Conservation (phyloP, 805 yeast genomes). For the Sugiyamaella boreocaroliniensis region DNA sequence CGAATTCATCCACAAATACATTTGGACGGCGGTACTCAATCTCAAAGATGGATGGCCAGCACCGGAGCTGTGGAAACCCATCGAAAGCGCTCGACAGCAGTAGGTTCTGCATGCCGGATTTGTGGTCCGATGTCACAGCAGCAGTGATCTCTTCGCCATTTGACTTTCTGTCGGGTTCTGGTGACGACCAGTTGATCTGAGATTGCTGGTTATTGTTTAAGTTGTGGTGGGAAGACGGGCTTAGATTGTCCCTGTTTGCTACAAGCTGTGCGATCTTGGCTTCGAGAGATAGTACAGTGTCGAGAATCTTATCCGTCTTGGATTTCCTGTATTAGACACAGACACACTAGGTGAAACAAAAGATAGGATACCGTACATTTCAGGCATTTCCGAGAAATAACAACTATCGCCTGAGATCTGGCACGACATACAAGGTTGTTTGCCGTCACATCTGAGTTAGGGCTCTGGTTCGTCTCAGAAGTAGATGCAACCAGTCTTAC, state of each 20-base stretch:
- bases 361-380: background rate
- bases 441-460: slow-evolving; percentile 8
- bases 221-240: background rate
- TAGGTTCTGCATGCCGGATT: slow-evolving; percentile 8
- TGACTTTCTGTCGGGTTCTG: background rate
- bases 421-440: slow-evolving; percentile 8
- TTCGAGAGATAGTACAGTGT: slow-evolving; percentile 2
- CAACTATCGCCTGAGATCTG: slow-evolving; percentile 5
- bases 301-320: slow-evolving; percentile 8
- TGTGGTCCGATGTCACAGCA: slow-evolving; percentile 7
- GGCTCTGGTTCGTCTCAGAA: background rate
- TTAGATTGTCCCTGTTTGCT: background rate
- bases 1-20: background rate
- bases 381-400: slow-evolving; percentile 5
- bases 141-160: slow-evolving; percentile 2
- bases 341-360: no score
- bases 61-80: slow-evolving; percentile 2
- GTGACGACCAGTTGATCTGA: background rate
- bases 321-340: slow-evolving; percentile 4
- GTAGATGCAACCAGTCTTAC: background rate
- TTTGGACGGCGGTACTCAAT: slow-evolving; percentile 8
- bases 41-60: slow-evolving; percentile 4
- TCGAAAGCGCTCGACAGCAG: slow-evolving; percentile 6
- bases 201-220: background rate
- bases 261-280: slow-evolving; percentile 1